phyloP scores from a whole-genome alignment of 306 rosid species.

The Elaeagnus macrophylla region DNA sequence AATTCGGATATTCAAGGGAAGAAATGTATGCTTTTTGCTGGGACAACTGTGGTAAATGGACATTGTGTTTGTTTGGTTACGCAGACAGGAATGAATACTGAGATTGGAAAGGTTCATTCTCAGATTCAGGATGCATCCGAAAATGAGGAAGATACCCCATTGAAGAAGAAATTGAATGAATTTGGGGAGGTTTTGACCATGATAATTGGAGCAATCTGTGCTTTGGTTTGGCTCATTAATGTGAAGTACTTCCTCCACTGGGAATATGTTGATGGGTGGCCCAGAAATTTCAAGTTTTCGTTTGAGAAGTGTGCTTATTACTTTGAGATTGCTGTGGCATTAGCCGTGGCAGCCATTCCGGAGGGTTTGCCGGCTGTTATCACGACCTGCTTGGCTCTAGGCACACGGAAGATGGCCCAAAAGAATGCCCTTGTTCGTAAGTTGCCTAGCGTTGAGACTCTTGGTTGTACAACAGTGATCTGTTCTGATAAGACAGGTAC shows the following conservation, averaged over 20 bases:
- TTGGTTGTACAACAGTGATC: constrained; percentile 45
- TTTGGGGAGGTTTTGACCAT: constrained; percentile 39
- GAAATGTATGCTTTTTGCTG: constrained; percentile 52
- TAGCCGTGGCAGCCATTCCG: constrained; percentile 54
- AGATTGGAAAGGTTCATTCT: constrained; percentile 70
- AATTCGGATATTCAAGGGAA: constrained; percentile 38
- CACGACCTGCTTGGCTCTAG: constrained; percentile 45
- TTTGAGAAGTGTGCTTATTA: constrained; percentile 46
- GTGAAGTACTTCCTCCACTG: constrained; percentile 43
- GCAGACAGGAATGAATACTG: constrained; percentile 54
- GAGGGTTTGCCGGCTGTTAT: constrained; percentile 50
- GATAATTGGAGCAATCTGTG: constrained; percentile 40
- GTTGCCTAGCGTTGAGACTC: constrained; percentile 54
- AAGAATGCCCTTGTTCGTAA: constrained; percentile 62
- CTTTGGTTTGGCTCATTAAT: constrained; percentile 41
- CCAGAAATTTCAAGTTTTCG: constrained; percentile 39
- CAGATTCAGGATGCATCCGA: constrained; percentile 63
- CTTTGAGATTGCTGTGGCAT: constrained; percentile 45
- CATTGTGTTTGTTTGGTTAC: constrained; percentile 63
- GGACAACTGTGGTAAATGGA: constrained; percentile 71
- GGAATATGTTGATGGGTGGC: constrained; percentile 39
- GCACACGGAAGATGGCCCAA: constrained; percentile 48
- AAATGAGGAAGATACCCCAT: constrained; percentile 64
- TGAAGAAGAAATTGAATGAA: constrained; percentile 61
- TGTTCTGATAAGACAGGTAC: constrained; percentile 49